Conservation (phyloP, 148 eudicot genomes). For the Polygonum maritimum region DNA sequence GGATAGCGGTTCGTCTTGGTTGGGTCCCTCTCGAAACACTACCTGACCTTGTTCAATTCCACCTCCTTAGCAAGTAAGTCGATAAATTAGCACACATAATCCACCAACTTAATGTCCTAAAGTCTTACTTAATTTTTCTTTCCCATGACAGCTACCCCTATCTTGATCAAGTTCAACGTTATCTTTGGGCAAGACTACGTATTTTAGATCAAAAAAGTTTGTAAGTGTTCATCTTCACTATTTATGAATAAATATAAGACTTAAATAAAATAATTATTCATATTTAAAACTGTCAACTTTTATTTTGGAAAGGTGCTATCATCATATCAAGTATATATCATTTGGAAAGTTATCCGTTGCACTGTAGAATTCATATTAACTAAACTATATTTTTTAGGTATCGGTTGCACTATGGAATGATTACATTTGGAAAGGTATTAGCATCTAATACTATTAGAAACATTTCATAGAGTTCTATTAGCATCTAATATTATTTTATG, state of each 20-base stretch:
- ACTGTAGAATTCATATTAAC: too few relatives aligned
- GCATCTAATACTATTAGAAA: neutral
- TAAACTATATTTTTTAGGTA: slow-evolving; percentile 10
- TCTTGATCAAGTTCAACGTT: slow-evolving; percentile 13
- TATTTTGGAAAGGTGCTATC: too few relatives aligned
- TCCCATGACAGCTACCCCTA: slow-evolving; percentile 10
- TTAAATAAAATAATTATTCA: too few relatives aligned
- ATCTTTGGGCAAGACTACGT: slow-evolving; percentile 18
- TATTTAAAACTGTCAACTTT: too few relatives aligned
- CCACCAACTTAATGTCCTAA: neutral
- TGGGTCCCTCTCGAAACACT: slow-evolving; percentile 2
- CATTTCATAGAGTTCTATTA: neutral
- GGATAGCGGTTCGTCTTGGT: slow-evolving; percentile 8
- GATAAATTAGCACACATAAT: neutral
- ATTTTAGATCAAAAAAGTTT: slow-evolving; percentile 1
- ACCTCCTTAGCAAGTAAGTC: neutral
- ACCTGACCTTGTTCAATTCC: neutral
- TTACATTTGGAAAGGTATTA: slow-evolving; percentile 22
- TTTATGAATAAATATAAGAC: neutral
- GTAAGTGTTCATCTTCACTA: slow-evolving; percentile 3
- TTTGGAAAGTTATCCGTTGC: too few relatives aligned
- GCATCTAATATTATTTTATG: neutral
- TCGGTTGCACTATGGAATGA: slow-evolving; percentile 15
- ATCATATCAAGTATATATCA: too few relatives aligned
- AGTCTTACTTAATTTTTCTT: neutral